Percentiles rank a stretch among this genome's conserved stretches.
Evolutionary conservation across 805 yeast species (phyloP).

Genomic region (Clavispora fructus): DNA sequence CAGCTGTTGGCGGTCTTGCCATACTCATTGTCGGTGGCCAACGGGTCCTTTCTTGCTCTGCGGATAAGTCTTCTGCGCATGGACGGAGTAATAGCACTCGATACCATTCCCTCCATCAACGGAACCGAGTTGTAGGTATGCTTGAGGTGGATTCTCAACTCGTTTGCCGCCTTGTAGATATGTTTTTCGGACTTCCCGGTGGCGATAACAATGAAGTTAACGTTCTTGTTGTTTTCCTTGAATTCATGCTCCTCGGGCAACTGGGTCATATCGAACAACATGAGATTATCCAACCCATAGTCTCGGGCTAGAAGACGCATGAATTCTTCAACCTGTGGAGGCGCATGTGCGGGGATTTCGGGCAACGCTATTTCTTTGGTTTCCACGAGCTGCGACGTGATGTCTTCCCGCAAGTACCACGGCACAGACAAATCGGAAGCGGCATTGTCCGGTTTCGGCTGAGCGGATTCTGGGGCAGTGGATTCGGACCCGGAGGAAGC

Average conservation of each 20-base stretch:
- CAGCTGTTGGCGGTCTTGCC: conserved; percentile 65
- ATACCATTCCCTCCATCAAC: conserved; percentile 65
- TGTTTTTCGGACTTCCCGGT: conserved; percentile 79
- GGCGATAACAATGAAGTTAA: conserved; percentile 46
- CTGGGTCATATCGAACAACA: conserved; percentile 58
- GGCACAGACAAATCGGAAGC: conserved; percentile 29
- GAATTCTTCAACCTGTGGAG: conserved; percentile 43
- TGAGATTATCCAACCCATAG: conserved; percentile 61
- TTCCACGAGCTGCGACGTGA: conserved; percentile 26
- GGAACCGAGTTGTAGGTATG: conserved; percentile 38
- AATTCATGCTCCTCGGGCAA: conserved; percentile 27
- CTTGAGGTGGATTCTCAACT: conserved; percentile 56
- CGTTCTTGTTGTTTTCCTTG: conserved; percentile 22
- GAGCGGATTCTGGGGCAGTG: background rate
- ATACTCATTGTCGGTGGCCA: conserved; percentile 50
- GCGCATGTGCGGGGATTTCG: conserved; percentile 53
- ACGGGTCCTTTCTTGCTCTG: conserved; percentile 49
- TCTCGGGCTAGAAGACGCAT: conserved; percentile 47
- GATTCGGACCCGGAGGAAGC: background rate
- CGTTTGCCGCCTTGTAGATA: conserved; percentile 61
- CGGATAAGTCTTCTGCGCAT: conserved; percentile 39
- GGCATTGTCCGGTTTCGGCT: background rate
- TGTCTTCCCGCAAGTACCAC: conserved; percentile 55
- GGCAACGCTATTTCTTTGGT: conserved; percentile 39
- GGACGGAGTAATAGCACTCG: conserved; percentile 43